A percentile compares a stretch with the other conserved stretches of the same genome.
Conservation (phyloP, 2,329 filamentous ascomycete genomes). For the Fusarium sp. region DNA sequence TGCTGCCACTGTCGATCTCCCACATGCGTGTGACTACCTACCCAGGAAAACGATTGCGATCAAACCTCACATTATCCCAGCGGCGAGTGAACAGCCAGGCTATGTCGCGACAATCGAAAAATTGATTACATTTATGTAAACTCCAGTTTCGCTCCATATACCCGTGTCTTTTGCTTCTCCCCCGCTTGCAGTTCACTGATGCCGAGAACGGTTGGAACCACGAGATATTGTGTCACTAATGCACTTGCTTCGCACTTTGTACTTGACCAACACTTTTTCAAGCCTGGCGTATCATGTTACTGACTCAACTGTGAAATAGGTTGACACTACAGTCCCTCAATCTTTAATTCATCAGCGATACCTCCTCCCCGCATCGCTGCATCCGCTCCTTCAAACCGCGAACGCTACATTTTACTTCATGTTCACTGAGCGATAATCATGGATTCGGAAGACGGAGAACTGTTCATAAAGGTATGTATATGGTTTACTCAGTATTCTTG, state of each 20-base stretch:
- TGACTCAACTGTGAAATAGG: constrained; percentile 45
- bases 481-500: background rate
- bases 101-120: constrained; percentile 35
- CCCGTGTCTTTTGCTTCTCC: constrained; percentile 2
- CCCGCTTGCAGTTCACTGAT: constrained; percentile 14
- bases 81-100: constrained; percentile 36
- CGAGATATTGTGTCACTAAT: constrained; percentile 15
- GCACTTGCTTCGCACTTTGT: constrained; percentile 24
- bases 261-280: constrained; percentile 10
- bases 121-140: constrained; percentile 26
- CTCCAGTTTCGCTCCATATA: constrained; percentile 9
- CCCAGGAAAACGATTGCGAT: constrained; percentile 32
- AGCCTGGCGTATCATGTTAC: constrained; percentile 29
- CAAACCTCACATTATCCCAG: constrained; percentile 22
- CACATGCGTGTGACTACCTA: constrained; percentile 46
- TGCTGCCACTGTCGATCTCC: constrained; percentile 39
- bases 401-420: constrained; percentile 38
- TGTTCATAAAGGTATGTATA: constrained; percentile 82
- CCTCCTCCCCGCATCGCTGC: constrained; percentile 13
- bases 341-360: constrained; percentile 31
- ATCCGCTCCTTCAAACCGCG: constrained; percentile 17
- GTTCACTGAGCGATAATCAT: constrained; percentile 66
- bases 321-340: constrained; percentile 30
- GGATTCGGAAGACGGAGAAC: constrained; percentile 90
- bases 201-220: constrained; percentile 9